Evolutionary conservation across 2,329 filamentous ascomycete species (phyloP).

Genomic region (Colletotrichum theobromicola): DNA sequence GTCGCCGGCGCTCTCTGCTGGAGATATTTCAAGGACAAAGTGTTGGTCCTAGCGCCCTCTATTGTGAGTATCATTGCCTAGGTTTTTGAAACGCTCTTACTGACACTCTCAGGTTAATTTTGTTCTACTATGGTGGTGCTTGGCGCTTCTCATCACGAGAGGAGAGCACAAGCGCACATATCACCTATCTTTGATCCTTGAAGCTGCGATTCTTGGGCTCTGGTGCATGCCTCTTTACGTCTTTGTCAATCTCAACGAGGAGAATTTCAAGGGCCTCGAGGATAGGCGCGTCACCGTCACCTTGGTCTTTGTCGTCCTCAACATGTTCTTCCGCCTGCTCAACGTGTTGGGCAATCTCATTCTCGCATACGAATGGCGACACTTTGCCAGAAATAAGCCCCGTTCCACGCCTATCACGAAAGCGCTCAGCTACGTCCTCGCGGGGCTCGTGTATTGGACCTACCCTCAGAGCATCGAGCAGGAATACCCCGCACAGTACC

Average conservation of each 20-base stretch:
- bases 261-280: background rate
- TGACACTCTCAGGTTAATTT: slow-evolving; percentile 36
- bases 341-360: slow-evolving; percentile 44
- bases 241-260: slow-evolving; percentile 21
- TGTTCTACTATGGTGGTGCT: slow-evolving; percentile 37
- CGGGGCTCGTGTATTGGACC: slow-evolving; percentile 44
- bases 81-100: background rate
- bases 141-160: slow-evolving; percentile 37
- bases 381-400: slow-evolving; percentile 40
- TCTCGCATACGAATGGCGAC: slow-evolving; percentile 41
- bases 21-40: slow-evolving; percentile 36
- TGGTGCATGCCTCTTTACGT: slow-evolving; percentile 31
- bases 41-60: slow-evolving; percentile 36
- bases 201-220: slow-evolving; percentile 37
- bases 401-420: background rate
- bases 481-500: slow-evolving; percentile 32
- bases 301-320: slow-evolving; percentile 38
- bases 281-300: slow-evolving; percentile 29
- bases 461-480: slow-evolving; percentile 46
- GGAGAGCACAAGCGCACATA: slow-evolving; percentile 42
- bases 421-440: slow-evolving; percentile 29
- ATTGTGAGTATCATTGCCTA: slow-evolving; percentile 32
- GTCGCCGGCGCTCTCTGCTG: slow-evolving; percentile 42
- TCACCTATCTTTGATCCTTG: slow-evolving; percentile 40
- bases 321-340: slow-evolving; percentile 43